phyloP scores from a whole-genome alignment of 108 stramenopile genomes.

The Cyclotella atomus region DNA sequence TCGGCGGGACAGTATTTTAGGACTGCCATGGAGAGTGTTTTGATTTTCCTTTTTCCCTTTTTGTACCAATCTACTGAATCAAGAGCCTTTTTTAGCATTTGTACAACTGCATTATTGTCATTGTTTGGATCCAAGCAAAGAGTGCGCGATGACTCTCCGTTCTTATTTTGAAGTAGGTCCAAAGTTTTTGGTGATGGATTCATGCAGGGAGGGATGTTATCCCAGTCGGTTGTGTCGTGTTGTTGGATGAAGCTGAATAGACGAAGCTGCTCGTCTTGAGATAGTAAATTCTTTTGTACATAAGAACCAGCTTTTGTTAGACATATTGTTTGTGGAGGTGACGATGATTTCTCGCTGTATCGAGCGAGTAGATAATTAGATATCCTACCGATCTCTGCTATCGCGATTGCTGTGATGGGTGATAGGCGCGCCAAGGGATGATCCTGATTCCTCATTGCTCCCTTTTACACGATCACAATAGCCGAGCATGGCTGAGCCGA shows the following conservation, averaged over 20 bases:
- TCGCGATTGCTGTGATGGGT: too few species aligned
- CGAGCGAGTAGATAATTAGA: too few species aligned
- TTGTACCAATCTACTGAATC: background rate
- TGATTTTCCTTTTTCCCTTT: background rate
- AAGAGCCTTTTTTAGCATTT: background rate
- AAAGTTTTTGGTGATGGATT: background rate
- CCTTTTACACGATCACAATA: too few species aligned
- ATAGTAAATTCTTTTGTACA: background rate
- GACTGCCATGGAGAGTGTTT: constrained; percentile 7
- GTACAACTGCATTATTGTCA: background rate
- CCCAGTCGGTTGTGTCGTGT: background rate
- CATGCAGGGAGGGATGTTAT: background rate
- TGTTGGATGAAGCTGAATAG: background rate
- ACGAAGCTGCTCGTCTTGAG: background rate
- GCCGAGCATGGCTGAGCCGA: too few species aligned
- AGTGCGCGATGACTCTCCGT: background rate
- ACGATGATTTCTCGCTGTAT: background rate
- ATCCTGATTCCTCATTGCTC: too few species aligned
- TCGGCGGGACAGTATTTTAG: constrained; percentile 9
- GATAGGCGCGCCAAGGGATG: too few species aligned
- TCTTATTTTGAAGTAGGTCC: background rate
- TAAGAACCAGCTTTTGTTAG: background rate
- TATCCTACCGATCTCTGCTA: too few species aligned
- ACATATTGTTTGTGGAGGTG: background rate
- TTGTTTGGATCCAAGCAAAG: constrained; percentile 2